Base-by-base conservation (phyloP, 1,139 yeast genomes). In the Pichia sorboxylosa region DNA sequence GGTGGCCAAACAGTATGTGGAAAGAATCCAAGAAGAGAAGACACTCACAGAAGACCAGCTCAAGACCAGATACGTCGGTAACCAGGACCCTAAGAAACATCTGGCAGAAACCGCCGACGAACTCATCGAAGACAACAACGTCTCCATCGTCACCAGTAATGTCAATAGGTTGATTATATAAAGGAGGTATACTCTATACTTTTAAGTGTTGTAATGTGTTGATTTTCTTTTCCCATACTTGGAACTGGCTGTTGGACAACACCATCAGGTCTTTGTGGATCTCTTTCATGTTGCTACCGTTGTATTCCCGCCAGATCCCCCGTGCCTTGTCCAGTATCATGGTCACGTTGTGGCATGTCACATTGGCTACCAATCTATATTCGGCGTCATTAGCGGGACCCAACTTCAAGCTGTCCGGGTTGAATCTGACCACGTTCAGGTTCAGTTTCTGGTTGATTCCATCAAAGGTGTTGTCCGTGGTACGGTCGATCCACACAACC, bases 41-140 rank as follows among this genome's bases (percentile, higher is more conserved):
- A 94, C 84, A 46, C 64, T 90, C 46, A 64, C 76, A 36, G 93
- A 83, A 48, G 96, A 84, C 27, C 93, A 83, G 55, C 70, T 87
- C 49, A 84, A 84, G 58, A 90, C 96, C 8, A 74, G 98, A 54
- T 92, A 87, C 51, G 97, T 92, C 21, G 99, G 99, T 47, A 87
- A 85, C 55, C 96, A 90, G 58, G 98, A 92, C 57, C 99, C 98
- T 31, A 92, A 92, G 73, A 90, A 90, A 62, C 99, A 92, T 62
- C 66, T 92, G 51, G 72, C 81, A 31, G 96, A 84, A 44, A 81
- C 93, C 2, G 93, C 95, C 11, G 93, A 83, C 43, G 64, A 66
- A 42, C 66, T 85, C 36, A 73, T 92, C 49, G 98, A 90, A 57
- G 93, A 84, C 34, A 92, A 90, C 53, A 77, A 90, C 34, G 84